These are phyloP conservation scores for Scedosporium aurantiacum DNA, from an alignment of 2,329 filamentous ascomycete genomes.

Conservation along the genomic window DNA sequence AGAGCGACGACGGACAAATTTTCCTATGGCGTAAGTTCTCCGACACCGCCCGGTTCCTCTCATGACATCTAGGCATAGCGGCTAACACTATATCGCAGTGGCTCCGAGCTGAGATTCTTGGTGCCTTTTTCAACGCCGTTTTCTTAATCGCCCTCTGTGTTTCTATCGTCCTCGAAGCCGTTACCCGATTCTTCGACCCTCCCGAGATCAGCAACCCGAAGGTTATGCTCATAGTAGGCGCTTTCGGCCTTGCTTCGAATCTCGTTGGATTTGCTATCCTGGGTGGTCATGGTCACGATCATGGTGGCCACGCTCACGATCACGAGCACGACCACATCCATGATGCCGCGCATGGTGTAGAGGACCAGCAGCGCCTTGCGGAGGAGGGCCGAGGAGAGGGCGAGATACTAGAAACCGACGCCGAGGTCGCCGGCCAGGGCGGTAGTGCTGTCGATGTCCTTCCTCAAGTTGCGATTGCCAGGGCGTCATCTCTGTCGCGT, in stretches of 20 bases:
- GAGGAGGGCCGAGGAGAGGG: constrained; percentile 42
- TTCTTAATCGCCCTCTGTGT: constrained; percentile 94
- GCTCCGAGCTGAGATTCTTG: constrained; percentile 93
- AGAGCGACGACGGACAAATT: constrained; percentile 81
- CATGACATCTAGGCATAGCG: too few relatives aligned
- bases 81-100: constrained; percentile 42
- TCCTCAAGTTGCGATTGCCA: constrained; percentile 49
- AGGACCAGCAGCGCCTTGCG: constrained; percentile 23
- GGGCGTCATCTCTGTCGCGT: constrained; percentile 16
- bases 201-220: constrained; percentile 77
- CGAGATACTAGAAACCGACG: constrained; percentile 26
- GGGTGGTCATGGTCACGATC: constrained; percentile 82
- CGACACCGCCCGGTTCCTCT: not conserved
- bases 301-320: constrained; percentile 47
- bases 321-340: constrained; percentile 27
- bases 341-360: constrained; percentile 20
- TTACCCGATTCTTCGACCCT: constrained; percentile 84
- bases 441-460: constrained; percentile 51
- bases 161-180: constrained; percentile 90
- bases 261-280: constrained; percentile 81
- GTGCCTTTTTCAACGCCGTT: constrained; percentile 92
- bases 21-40: constrained; percentile 70
- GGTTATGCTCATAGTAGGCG: constrained; percentile 83
- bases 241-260: constrained; percentile 75
- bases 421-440: constrained; percentile 41